These are phyloP conservation scores for Starmerella gropengiesseri DNA, from an alignment of 805 yeast species.

Conservation along the genomic window DNA sequence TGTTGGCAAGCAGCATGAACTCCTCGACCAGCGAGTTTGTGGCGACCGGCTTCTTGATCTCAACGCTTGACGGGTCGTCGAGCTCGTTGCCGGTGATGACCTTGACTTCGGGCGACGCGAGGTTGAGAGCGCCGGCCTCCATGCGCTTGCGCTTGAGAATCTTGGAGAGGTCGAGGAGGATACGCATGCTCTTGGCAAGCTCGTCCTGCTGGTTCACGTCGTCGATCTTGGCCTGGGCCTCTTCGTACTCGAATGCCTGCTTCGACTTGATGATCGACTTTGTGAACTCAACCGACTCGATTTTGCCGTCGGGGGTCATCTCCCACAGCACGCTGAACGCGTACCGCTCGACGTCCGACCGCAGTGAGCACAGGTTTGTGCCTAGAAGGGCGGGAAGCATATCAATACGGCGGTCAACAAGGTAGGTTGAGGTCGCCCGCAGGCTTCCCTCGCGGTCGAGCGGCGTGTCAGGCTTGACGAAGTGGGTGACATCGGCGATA, in stretches of 20 bases:
- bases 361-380: conserved; percentile 88
- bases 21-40: conserved; percentile 96
- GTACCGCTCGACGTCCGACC: conserved; percentile 89
- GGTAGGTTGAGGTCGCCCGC: conserved; percentile 92
- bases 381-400: conserved; percentile 94
- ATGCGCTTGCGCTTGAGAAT: conserved; percentile 73
- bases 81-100: conserved; percentile 96
- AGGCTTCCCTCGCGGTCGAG: conserved; percentile 93
- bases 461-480: conserved; percentile 85
- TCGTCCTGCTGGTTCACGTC: conserved; percentile 68
- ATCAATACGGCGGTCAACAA: conserved; percentile 96
- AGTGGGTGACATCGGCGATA: conserved; percentile 97
- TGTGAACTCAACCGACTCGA: conserved; percentile 64
- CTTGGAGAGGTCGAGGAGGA: conserved; percentile 66
- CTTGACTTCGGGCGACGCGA: conserved; percentile 96
- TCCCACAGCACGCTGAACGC: conserved; percentile 97
- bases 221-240: conserved; percentile 85
- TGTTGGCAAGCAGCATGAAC: conserved; percentile 94
- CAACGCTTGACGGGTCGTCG: conserved; percentile 92
- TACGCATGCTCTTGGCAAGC: conserved; percentile 80
- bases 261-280: conserved; percentile 84
- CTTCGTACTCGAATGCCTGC: conserved; percentile 89
- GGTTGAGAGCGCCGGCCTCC: conserved; percentile 90
- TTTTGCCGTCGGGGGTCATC: conserved; percentile 73
- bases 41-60: conserved; percentile 73